Percentiles rank a stretch among this genome's conserved stretches.
phyloP scores from a whole-genome alignment of 2,329 filamentous ascomycete genomes.

The Aureobasidium musti region DNA sequence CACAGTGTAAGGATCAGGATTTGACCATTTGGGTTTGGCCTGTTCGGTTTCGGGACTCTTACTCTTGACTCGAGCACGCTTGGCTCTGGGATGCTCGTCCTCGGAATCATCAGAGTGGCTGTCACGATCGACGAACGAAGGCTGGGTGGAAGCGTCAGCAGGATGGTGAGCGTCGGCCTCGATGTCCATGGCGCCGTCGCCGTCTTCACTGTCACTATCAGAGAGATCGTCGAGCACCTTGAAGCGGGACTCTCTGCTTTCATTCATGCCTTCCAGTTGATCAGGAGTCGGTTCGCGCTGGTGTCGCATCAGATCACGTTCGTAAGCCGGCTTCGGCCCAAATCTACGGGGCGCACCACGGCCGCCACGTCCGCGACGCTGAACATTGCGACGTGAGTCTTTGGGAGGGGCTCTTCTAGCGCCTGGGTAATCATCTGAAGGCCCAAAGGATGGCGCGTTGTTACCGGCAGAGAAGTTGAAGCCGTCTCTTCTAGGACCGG shows the following conservation, averaged over 20 bases:
- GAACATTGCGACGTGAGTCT: conserved; percentile 14
- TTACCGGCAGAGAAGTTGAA: conserved; percentile 29
- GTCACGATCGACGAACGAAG: neutral
- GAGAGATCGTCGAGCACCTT: conserved; percentile 45
- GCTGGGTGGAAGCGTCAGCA: conserved; percentile 12
- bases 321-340: conserved; percentile 43
- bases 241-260: conserved; percentile 45
- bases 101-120: conserved; percentile 32
- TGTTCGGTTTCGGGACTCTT: conserved; percentile 33
- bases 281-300: conserved; percentile 48
- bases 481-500: conserved; percentile 13
- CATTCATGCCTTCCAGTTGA: conserved; percentile 48
- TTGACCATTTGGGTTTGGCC: conserved; percentile 78
- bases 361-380: conserved; percentile 8
- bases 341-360: conserved; percentile 30
- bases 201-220: conserved; percentile 43
- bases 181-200: conserved; percentile 36
- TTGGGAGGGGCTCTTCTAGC: conserved; percentile 20
- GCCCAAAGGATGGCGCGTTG: conserved; percentile 26
- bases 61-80: conserved; percentile 37
- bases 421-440: conserved; percentile 19
- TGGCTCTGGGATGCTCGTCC: conserved; percentile 36
- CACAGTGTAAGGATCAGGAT: conserved; percentile 89
- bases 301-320: conserved; percentile 48
- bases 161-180: conserved; percentile 23